Conservation (phyloP, 495 filamentous ascomycete species). For the Tuber indicum region DNA sequence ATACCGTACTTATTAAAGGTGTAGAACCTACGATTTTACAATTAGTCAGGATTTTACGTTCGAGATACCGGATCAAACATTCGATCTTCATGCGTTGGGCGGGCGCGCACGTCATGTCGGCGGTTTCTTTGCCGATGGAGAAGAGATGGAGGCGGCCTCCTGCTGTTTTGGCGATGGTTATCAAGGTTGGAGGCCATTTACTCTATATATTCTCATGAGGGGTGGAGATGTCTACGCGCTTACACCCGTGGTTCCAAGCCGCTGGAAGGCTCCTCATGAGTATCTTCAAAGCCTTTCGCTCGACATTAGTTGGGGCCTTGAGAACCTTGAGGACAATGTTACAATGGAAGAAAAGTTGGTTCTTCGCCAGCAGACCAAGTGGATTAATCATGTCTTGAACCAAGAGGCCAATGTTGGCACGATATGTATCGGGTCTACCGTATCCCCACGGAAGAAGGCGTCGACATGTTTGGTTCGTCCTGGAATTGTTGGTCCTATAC, state of each 20-base stretch:
- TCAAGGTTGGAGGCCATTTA: conserved; percentile 39
- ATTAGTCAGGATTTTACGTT: conserved; percentile 34
- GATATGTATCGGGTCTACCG: conserved; percentile 6
- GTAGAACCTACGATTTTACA: conserved; percentile 37
- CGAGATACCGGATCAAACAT: conserved; percentile 31
- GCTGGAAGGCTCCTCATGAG: conserved; percentile 33
- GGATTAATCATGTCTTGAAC: conserved; percentile 40
- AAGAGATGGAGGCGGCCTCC: conserved; percentile 38
- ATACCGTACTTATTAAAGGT: neutral
- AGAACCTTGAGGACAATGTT: conserved; percentile 25
- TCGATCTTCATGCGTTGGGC: conserved; percentile 34
- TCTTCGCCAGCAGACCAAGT: conserved; percentile 40
- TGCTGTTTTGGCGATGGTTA: conserved; percentile 37
- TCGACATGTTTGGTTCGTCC: conserved; percentile 34
- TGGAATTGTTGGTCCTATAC: conserved; percentile 19
- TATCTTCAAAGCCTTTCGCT: conserved; percentile 38
- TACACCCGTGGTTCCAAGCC: conserved; percentile 38
- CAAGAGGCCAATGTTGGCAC: conserved; percentile 25
- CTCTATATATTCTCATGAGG: conserved; percentile 42
- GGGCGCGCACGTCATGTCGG: conserved; percentile 26
- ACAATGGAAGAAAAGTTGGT: conserved; percentile 23
- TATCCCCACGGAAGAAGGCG: conserved; percentile 23
- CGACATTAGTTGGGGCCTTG: conserved; percentile 37
- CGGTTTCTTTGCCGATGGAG: conserved; percentile 32
- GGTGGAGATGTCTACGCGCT: conserved; percentile 40